Base-by-base conservation (phyloP, 495 filamentous ascomycete genomes). In the Jackrogersella minutella region DNA sequence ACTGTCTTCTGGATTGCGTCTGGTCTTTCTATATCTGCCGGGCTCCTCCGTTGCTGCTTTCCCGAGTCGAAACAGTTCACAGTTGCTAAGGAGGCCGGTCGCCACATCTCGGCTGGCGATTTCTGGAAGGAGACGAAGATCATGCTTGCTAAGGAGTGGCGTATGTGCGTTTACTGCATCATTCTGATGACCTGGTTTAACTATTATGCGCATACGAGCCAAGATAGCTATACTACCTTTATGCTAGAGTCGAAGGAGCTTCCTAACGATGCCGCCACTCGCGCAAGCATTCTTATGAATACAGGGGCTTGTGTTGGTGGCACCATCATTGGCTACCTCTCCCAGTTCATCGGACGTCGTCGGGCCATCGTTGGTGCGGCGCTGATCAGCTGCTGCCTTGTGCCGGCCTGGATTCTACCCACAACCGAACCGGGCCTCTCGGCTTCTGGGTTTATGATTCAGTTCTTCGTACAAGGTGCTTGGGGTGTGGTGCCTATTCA, bases 401-500 rank as follows among this genome's bases (percentile, higher is more conserved):
- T 93, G 56, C 88, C 88, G 0, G 86, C 88, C 21, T 92, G 88
- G 88, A 90, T 91, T 56, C 80, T 92, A 5, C 89, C 88, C 2
- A 72, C 77, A 0, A 76, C 72, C 33, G 87, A 87, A 75, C 70
- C 76, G 0, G 72, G 79, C 3, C 82, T 93, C 14, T 88, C 87
- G 0, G 88, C 80, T 3, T 81, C 84, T 1, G 90, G 87, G 17
- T 93, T 93, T 79, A 85, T 90, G 73, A 84, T 91, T 59, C 90
- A 93, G 70, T 92, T 92, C 75, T 91, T 89, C 71, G 83, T 92
- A 22, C 88, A 92, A 68, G 91, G 91, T 6, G 88, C 89, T 0
- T 93, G 87, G 88, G 89, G 91, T 36, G 86, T 92, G 5, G 86
- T 92, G 26, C 91, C 91, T 7, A 74, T 93, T 66, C 90, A 92